Base-by-base conservation (phyloP, 73 alveolate genomes). In the Effrenium voratum region DNA sequence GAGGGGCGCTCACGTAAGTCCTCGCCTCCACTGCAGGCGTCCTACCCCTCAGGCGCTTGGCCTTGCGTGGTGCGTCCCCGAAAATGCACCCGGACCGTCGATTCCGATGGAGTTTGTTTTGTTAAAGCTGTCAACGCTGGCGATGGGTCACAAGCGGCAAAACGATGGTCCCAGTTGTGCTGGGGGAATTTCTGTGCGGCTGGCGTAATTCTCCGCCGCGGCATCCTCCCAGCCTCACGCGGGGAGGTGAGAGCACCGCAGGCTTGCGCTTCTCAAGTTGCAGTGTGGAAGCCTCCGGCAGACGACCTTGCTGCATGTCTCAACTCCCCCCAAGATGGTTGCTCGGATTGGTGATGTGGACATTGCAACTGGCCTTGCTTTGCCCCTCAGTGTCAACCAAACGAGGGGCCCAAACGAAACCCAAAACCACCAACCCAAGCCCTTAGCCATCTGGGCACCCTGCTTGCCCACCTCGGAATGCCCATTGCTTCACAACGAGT, bases 1-100 rank as follows among this genome's bases (percentile, higher is more conserved):
- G 77, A 41, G 22, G 38, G 60, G 0, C 34, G 2, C 86, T 5
- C 30, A 38, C 44, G 60, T 5, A 40, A 13, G 86, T n/a, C 19
- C 86, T 5, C 38, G 46, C 96, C 96, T 88, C 96, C 45, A 88
- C 40, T 26, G 96, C 70, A 2, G 96, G 96, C 43, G 47, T 75
- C 66, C 96, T 57, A 55, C 96, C 75, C 15, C 96, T 70, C 73
- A 88, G 75, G 32, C 96, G 96, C 57, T 88, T 73, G 50, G 72
- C 96, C 96, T 88, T 57, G 34, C 10, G 72, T 24, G 72, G 34
- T 5, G 72, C 28, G 19, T 57, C 19, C n/a, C n/a, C n/a, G 63
- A 52, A 12, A 52, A 19, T 52, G 63, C 26, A 52, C 19, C 26
- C 8, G 63, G 63, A 52, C 26, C 26, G 63, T 12, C 63, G 63